Conservation (phyloP, 805 yeast genomes). For the Jamesozyma hellenica region DNA sequence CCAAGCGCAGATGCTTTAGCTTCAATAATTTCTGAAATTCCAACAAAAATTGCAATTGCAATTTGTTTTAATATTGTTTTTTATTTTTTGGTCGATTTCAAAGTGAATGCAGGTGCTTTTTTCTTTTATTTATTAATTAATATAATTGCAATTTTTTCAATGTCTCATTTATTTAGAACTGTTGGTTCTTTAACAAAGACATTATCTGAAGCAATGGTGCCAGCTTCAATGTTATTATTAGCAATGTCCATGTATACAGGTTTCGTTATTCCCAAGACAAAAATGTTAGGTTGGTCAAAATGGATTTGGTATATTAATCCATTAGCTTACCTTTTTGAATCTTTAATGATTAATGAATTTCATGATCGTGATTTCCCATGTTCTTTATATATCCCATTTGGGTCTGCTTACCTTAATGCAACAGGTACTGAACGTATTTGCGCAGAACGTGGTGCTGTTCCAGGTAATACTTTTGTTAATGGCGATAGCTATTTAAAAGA, state of each 20-base stretch:
- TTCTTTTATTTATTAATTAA: slow-evolving; percentile 42
- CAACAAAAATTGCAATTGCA: slow-evolving; percentile 36
- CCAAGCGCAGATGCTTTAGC: slow-evolving; percentile 60
- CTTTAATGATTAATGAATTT: slow-evolving; percentile 38
- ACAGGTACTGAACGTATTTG: slow-evolving; percentile 32
- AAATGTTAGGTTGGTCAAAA: slow-evolving; percentile 39
- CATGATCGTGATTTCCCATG: slow-evolving; percentile 30
- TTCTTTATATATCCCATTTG: slow-evolving; percentile 33
- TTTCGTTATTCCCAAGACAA: slow-evolving; percentile 34
- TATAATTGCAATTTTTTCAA: slow-evolving; percentile 36
- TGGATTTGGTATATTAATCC: slow-evolving; percentile 40
- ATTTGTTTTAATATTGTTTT: slow-evolving; percentile 39
- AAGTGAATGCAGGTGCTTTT: slow-evolving; percentile 45
- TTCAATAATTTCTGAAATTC: slow-evolving; percentile 49
- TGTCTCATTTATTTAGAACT: slow-evolving; percentile 43
- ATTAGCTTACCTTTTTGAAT: slow-evolving; percentile 35
- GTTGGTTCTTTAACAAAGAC: slow-evolving; percentile 34
- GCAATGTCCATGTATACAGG: slow-evolving; percentile 34
- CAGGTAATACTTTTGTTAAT: slow-evolving; percentile 37
- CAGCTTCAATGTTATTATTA: slow-evolving; percentile 34
- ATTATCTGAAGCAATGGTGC: slow-evolving; percentile 36
- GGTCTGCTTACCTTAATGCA: slow-evolving; percentile 32
- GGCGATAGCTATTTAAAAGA: slow-evolving; percentile 38
- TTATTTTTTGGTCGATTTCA: slow-evolving; percentile 46
- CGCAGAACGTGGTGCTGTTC: slow-evolving; percentile 39